phyloP scores from a whole-genome alignment of 805 yeast genomes.

The Metschnikowia bowlesiae region DNA sequence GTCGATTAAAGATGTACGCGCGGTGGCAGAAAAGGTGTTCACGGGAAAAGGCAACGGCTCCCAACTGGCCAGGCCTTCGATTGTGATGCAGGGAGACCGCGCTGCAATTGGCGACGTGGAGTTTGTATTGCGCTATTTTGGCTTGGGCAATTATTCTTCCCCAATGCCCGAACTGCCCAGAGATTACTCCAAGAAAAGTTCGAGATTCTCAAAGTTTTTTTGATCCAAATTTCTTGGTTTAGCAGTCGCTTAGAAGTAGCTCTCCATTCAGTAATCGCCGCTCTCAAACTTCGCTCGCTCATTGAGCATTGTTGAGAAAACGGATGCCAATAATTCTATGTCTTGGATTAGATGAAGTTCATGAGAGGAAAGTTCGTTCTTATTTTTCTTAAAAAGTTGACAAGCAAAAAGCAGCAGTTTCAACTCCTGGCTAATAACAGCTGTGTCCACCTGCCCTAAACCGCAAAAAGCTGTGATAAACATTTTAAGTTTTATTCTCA shows the following conservation, averaged over 20 bases:
- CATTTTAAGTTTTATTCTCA: neutral
- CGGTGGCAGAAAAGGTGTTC: constrained; percentile 71
- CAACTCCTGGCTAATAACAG: neutral
- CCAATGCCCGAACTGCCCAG: constrained; percentile 9
- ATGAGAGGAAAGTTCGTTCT: neutral
- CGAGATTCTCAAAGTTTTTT: neutral
- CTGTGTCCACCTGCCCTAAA: neutral
- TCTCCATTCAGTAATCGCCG: neutral
- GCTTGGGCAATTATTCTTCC: constrained; percentile 50
- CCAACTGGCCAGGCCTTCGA: constrained; percentile 63
- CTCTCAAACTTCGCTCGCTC: neutral
- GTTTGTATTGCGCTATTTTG: constrained; percentile 59
- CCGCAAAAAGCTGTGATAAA: neutral
- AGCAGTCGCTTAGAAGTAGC: neutral
- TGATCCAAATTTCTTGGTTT: neutral
- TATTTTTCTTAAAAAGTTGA: neutral
- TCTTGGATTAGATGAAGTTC: neutral
- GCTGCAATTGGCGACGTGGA: constrained; percentile 82
- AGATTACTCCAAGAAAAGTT: constrained; percentile 4
- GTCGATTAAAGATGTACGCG: constrained; percentile 60
- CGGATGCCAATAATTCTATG: neutral
- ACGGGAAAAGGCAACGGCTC: constrained; percentile 54
- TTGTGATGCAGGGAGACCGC: constrained; percentile 85
- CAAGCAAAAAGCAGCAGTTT: neutral
- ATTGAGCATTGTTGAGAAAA: neutral